Evolutionary conservation across 345 rosid species (phyloP).

Genomic region (Xanthoceras sorbifolium): DNA sequence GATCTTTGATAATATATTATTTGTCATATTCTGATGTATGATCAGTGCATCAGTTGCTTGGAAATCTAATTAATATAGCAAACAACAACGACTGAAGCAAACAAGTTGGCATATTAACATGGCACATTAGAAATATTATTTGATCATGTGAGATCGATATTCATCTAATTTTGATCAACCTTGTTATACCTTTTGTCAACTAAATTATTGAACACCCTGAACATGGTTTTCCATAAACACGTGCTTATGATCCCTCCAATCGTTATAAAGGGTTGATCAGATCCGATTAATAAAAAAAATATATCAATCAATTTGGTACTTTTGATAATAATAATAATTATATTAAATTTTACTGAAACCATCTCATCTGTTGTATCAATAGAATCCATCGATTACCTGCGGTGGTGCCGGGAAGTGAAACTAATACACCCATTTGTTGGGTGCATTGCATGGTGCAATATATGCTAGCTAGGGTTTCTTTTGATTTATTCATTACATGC

Average conservation of each 20-base stretch:
- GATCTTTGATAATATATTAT: not conserved
- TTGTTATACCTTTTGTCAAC: not conserved
- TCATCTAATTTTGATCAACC: conserved; percentile 13
- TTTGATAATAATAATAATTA: not conserved
- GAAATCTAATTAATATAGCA: conserved; percentile 9
- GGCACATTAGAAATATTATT: conserved; percentile 1
- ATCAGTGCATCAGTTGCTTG: not conserved
- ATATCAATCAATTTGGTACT: not conserved
- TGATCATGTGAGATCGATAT: not conserved
- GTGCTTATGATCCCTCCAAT: conserved; percentile 28
- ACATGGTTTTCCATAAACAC: conserved; percentile 22
- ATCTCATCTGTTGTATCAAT: too few relatives aligned
- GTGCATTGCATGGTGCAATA: not conserved
- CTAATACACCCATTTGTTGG: too few relatives aligned
- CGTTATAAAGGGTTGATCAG: conserved; percentile 14
- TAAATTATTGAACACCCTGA: conserved; percentile 15
- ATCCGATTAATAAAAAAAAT: conserved; percentile 5
- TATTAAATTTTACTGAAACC: too few relatives aligned
- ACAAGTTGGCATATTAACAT: conserved; percentile 20
- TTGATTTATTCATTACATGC: conserved; percentile 15
- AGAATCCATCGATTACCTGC: too few relatives aligned
- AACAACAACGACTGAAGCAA: not conserved
- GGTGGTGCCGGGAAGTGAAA: too few relatives aligned
- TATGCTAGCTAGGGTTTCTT: conserved; percentile 3
- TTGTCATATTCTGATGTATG: not conserved